Evolutionary conservation across 345 rosid species (phyloP), one percentile per base, ranked within the genome.

Genomic region (Euphorbia peplus): DNA sequence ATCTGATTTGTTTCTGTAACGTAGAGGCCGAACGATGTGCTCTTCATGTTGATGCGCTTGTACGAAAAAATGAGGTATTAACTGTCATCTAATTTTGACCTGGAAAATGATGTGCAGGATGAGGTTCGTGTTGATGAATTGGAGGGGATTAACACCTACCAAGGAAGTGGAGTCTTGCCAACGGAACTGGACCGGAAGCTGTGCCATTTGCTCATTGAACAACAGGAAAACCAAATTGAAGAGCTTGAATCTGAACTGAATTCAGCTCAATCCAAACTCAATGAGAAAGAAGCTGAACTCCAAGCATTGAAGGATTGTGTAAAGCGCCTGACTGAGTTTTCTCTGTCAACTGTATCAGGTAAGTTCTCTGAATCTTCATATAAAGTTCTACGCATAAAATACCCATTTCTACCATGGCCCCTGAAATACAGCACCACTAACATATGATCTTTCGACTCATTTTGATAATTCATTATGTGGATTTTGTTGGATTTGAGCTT

Each of bases 291-390:
- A 76, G 76, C 92, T 15, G 92, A 90, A 60, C 97, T 93, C 37
- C 90, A 75, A 74, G 85, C 88, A n/a, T 81, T 93, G 42, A 89
- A 90, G 81, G 90, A 89, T 77, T 86, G 92, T 19, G 88, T 93
- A 57, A 83, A 76, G 73, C 84, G 91, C 69, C 81, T 93, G 25
- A 85, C 88, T 24, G 82, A 81, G 72, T 80, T 86, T 66, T 88
- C 95, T 52, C 50, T 81, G 19, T 84, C 89, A 54, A 69, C 82
- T 60, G 75, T 63, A 67, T 86, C 86, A 70, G 93, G 96, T 78
- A 81, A 25, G 76, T 55, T 54, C 42, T 32, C 48, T 51, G 63
- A 39, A 56, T 35, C n/a, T n/a, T n/a, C n/a, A 8, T 39, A 24
- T 63, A 2, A 13, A 7, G 7, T 12, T 44, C 3, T 44, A 44